phyloP scores from a whole-genome alignment of 1,139 yeast species.

The Geotrichum europaeum region DNA sequence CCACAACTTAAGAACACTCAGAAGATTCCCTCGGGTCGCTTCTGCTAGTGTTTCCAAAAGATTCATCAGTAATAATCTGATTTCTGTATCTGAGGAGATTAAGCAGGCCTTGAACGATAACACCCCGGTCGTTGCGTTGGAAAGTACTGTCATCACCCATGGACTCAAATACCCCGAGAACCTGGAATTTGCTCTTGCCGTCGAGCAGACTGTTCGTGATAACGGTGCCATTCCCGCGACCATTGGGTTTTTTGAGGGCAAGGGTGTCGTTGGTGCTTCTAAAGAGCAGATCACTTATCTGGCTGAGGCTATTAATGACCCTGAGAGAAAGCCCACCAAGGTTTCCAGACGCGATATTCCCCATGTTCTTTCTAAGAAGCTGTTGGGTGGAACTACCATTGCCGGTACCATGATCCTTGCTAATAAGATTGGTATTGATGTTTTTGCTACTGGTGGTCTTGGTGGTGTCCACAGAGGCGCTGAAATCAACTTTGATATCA shows the following conservation, averaged over 20 bases:
- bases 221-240: constrained; percentile 82
- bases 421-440: constrained; percentile 65
- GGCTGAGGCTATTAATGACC: constrained; percentile 36
- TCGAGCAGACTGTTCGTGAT: constrained; percentile 54
- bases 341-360: constrained; percentile 82
- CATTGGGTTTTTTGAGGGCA: constrained; percentile 68
- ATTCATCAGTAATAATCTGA: constrained; percentile 1
- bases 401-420: constrained; percentile 86
- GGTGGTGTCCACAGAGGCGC: constrained; percentile 91
- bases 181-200: constrained; percentile 61
- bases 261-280: constrained; percentile 62
- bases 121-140: constrained; percentile 70
- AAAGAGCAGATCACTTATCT: constrained; percentile 44
- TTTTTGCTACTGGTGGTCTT: constrained; percentile 89
- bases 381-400: constrained; percentile 84
- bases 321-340: constrained; percentile 41
- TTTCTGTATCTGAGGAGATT: constrained; percentile 52
- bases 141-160: constrained; percentile 84
- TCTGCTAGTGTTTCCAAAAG: neutral
- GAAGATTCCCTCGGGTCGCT: neutral
- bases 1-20: neutral
- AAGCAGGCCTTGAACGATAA: constrained; percentile 51
- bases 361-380: constrained; percentile 54
- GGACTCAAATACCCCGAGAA: constrained; percentile 83
- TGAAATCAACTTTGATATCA: constrained; percentile 66